Conservation (phyloP, 805 yeast genomes). For the Wickerhamomyces rabaulensis region DNA sequence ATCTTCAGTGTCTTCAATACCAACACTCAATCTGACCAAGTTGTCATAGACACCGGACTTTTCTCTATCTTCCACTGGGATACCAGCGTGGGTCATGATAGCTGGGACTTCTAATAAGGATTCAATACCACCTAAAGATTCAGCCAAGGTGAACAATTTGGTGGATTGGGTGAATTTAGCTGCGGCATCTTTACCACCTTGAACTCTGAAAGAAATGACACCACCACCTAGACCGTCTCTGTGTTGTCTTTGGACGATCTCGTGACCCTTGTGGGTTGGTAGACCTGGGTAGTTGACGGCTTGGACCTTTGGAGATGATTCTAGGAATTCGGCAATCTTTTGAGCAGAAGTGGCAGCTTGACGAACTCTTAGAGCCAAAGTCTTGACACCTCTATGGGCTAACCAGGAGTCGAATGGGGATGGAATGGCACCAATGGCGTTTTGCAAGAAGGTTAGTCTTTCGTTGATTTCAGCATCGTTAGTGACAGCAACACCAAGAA, state of each 20-base stretch:
- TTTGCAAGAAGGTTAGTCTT: constrained; percentile 70
- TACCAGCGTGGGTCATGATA: constrained; percentile 89
- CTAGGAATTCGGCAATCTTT: constrained; percentile 62
- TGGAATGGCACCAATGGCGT: constrained; percentile 85
- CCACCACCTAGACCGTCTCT: constrained; percentile 87
- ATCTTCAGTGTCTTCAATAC: constrained; percentile 81
- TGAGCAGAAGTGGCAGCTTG: constrained; percentile 64
- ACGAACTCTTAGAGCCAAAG: constrained; percentile 73
- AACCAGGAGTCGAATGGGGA: constrained; percentile 91
- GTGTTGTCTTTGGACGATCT: constrained; percentile 67
- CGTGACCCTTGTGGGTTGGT: constrained; percentile 55
- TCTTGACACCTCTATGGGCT: constrained; percentile 88
- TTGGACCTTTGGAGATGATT: constrained; percentile 43
- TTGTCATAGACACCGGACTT: constrained; percentile 77
- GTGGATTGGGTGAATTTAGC: constrained; percentile 67
- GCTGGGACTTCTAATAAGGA: constrained; percentile 85
- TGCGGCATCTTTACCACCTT: constrained; percentile 78
- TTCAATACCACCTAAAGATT: constrained; percentile 88
- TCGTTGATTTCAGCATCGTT: constrained; percentile 56
- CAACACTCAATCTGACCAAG: constrained; percentile 77
- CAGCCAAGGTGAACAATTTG: constrained; percentile 78
- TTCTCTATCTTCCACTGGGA: constrained; percentile 73
- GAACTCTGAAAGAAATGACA: constrained; percentile 82
- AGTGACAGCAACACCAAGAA: constrained; percentile 77
- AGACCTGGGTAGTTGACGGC: constrained; percentile 85